Conservation (phyloP, 2,329 filamentous ascomycete species). For the Polytolypa hystricis region DNA sequence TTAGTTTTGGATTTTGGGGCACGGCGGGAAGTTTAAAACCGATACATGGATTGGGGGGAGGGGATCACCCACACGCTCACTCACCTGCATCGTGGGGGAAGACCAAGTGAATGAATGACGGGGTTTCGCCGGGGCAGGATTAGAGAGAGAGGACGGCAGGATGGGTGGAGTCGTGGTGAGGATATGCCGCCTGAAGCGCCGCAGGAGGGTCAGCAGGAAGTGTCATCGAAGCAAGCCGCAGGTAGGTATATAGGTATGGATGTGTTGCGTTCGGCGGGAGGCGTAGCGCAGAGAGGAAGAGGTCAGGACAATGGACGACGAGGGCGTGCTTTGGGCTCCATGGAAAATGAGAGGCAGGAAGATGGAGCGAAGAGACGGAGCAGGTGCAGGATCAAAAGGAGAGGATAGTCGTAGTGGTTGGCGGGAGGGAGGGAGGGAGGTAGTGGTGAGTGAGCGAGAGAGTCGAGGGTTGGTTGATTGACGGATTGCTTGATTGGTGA, state of each 20-base stretch:
- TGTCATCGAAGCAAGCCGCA: neutral
- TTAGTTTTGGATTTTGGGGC: no score
- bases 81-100: slow-evolving; percentile 19
- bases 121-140: slow-evolving; percentile 23
- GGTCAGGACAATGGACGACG: neutral
- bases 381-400: neutral
- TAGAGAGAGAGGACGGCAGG: slow-evolving; percentile 18
- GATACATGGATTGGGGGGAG: no score
- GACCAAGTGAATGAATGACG: slow-evolving; percentile 11
- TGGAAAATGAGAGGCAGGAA: slow-evolving; percentile 28
- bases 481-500: slow-evolving; percentile 1
- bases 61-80: no score
- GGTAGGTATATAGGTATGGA: no score
- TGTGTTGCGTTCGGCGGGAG: no score
- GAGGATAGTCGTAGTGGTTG: slow-evolving; percentile 6
- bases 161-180: no score
- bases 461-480: neutral
- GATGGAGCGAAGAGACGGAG: slow-evolving; percentile 12
- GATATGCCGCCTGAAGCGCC: no score
- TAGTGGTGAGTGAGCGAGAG: neutral
- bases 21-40: no score
- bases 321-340: neutral
- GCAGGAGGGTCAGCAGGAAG: slow-evolving; percentile 33
- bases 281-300: no score
- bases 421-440: slow-evolving; percentile 4